A percentile compares a stretch with the other conserved stretches of the same genome.
phyloP scores from a whole-genome alignment of 202 grass and related monocot genomes.

The Eragrostis tef region DNA sequence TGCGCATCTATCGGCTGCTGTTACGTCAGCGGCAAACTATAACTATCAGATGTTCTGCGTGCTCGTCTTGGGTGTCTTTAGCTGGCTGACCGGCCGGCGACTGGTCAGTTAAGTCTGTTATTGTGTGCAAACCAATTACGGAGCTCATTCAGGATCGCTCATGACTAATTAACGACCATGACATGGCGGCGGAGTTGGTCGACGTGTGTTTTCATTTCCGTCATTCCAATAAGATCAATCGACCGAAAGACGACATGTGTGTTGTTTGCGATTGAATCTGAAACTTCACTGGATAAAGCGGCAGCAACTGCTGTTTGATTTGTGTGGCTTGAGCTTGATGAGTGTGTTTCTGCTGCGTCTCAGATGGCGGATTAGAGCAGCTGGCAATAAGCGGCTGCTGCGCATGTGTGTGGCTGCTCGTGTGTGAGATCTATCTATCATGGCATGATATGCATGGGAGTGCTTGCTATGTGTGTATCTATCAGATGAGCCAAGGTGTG shows the following conservation, averaged over 20 bases:
- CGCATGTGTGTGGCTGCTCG: background rate
- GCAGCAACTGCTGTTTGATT: background rate
- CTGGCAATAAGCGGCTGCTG: background rate
- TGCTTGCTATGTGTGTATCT: too few species aligned
- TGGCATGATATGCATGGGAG: too few species aligned
- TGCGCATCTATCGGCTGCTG: background rate
- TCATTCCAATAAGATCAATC: background rate
- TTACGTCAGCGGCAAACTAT: too few species aligned
- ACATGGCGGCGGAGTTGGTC: background rate
- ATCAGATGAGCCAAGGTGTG: too few species aligned
- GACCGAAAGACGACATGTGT: background rate
- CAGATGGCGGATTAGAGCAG: background rate
- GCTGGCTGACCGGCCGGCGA: too few species aligned
- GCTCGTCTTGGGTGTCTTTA: too few species aligned
- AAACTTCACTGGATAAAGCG: background rate
- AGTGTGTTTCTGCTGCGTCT: background rate
- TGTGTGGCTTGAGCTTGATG: background rate
- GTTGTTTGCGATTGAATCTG: background rate
- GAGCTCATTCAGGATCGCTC: background rate
- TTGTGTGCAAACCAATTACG: background rate
- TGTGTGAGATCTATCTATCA: background rate
- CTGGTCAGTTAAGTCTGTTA: background rate
- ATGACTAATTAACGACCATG: too few species aligned
- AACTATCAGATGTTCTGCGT: too few species aligned
- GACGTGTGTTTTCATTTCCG: background rate